Evolutionary conservation across 129 eudicot genomes (phyloP), one percentile per base, ranked within the genome.

Genomic region (Arctium lappa): DNA sequence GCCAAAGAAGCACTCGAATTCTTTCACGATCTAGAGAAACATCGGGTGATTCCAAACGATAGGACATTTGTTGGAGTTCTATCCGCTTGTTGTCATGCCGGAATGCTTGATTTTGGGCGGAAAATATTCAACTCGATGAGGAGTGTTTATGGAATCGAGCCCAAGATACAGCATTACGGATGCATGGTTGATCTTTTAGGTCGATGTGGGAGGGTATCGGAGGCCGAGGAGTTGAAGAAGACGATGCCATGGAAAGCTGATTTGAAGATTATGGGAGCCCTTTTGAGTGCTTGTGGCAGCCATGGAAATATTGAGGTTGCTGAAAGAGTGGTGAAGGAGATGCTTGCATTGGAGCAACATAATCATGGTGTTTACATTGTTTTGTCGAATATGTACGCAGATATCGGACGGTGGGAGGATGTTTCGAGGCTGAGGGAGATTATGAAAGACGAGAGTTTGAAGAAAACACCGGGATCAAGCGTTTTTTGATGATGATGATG

Each of bases 361-460:
- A 91, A 89, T 80, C 97, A 94, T 68, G 92, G 93, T 71, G 94
- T 90, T 75, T 88, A 87, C 72, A 91, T 94, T 73, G 89, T 94
- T 72, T 84, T 94, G 88, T 94, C 97, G 16, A 94, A 94, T 83
- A 91, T 91, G 94, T 87, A 94, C 85, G 98, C 98, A 2, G 92
- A 91, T 73, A 89, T 85, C 50, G 95, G 92, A 10, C 87, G 94
- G 46, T 94, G 98, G 98, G 89, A 92, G 60, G 94, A 90, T 84
- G 98, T 94, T 83, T 83, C 85, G 44, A 80, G 91, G 86, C 63
- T 91, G 79, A 89, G 98, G 71, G 87, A 88, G 82, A 81, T 83
- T 56, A 91, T 91, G 93, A 90, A 87, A 42, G 83, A 84, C 4
- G 97, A 81, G 78, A 88, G 83, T 86, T 86, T 90, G 87, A 86